These are phyloP conservation scores for Citrus unshiu DNA, from an alignment of 345 rosid species.

Conservation along the genomic window DNA sequence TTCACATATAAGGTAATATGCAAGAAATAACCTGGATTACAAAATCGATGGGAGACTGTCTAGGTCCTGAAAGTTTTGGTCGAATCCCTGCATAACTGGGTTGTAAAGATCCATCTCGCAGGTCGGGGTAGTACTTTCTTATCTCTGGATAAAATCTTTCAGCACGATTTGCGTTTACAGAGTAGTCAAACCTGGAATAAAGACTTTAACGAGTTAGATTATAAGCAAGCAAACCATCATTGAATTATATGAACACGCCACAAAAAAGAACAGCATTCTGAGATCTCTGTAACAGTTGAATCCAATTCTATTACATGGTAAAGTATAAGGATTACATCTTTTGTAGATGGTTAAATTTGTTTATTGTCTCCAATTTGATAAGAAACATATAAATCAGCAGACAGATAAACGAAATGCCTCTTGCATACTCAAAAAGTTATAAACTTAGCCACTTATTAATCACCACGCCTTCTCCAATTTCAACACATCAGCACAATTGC, in stretches of 20 bases:
- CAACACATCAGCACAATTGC: not conserved
- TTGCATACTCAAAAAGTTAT: not conserved
- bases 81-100: conserved; percentile 87
- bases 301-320: not conserved
- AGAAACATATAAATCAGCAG: not conserved
- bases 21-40: conserved; percentile 60
- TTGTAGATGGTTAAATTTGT: not conserved
- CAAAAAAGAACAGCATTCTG: not conserved
- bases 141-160: conserved; percentile 74
- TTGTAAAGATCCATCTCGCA: conserved; percentile 67
- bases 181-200: conserved; percentile 62
- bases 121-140: conserved; percentile 72
- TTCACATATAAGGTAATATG: not conserved
- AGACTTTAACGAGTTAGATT: conserved; percentile 3
- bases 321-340: not conserved
- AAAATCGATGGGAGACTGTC: conserved; percentile 63
- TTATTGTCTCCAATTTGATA: not conserved
- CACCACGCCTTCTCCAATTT: not conserved
- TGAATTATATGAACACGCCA: not conserved
- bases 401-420: not conserved
- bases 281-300: not conserved
- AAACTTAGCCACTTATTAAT: not conserved
- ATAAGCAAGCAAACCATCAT: not conserved
- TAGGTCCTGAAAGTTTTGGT: conserved; percentile 78
- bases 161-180: conserved; percentile 44